These are phyloP conservation scores for Friedmanniomyces simplex DNA, from an alignment of 495 filamentous ascomycete species.

Conservation along the genomic window DNA sequence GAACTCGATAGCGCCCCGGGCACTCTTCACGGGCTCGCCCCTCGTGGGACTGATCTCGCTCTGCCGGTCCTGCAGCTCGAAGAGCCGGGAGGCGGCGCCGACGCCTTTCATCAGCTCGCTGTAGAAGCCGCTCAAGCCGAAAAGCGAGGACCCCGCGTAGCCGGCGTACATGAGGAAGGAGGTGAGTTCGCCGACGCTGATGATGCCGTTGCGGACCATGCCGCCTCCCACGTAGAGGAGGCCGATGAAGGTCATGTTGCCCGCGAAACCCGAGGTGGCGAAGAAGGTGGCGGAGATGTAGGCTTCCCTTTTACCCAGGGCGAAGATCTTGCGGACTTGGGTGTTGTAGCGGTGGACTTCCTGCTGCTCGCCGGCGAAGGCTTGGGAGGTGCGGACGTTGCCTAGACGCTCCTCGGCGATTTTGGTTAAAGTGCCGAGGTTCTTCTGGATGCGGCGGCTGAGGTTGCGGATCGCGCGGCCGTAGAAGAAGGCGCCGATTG, in stretches of 20 bases:
- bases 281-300: slow-evolving; percentile 88
- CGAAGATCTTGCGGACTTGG: slow-evolving; percentile 85
- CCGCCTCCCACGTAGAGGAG: slow-evolving; percentile 82
- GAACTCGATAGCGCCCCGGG: slow-evolving; percentile 57
- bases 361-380: slow-evolving; percentile 83
- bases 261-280: slow-evolving; percentile 71
- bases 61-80: slow-evolving; percentile 90
- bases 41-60: slow-evolving; percentile 76
- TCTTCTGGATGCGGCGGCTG: slow-evolving; percentile 84
- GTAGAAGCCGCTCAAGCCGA: slow-evolving; percentile 90
- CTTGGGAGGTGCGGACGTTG: slow-evolving; percentile 90
- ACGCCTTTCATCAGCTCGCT: slow-evolving; percentile 98
- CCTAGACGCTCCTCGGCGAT: slow-evolving; percentile 93
- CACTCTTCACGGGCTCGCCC: slow-evolving; percentile 64
- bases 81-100: slow-evolving; percentile 85
- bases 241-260: slow-evolving; percentile 92
- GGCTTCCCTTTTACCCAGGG: slow-evolving; percentile 73
- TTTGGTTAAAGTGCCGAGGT: slow-evolving; percentile 82
- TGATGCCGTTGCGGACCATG: slow-evolving; percentile 75
- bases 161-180: slow-evolving; percentile 97
- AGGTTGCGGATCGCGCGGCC: slow-evolving; percentile 77
- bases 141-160: slow-evolving; percentile 82
- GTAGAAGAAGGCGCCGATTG: slow-evolving; percentile 83
- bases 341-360: slow-evolving; percentile 85
- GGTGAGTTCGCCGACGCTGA: slow-evolving; percentile 87